Evolutionary conservation across 805 yeast genomes (phyloP).

Genomic region (Komagataella pastoris): DNA sequence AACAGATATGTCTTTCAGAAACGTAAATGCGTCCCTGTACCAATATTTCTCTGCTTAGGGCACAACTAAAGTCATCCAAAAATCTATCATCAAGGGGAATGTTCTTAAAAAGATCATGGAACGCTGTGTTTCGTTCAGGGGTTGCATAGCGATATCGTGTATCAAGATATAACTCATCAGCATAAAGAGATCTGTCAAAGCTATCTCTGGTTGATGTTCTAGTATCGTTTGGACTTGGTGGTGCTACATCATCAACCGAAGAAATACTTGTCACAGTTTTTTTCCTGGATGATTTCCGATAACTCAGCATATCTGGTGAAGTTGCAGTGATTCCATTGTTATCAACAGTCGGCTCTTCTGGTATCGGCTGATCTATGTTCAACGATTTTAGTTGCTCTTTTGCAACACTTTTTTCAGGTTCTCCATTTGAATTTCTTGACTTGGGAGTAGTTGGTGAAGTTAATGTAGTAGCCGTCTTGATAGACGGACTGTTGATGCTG

Average conservation of each 20-base stretch:
- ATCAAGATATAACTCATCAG: constrained; percentile 42
- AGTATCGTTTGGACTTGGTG: background rate
- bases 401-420: background rate
- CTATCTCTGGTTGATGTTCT: background rate
- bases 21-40: constrained; percentile 81
- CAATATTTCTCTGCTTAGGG: constrained; percentile 73
- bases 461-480: background rate
- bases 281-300: constrained; percentile 11
- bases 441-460: background rate
- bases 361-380: background rate
- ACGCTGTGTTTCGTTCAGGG: constrained; percentile 53
- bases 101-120: constrained; percentile 60
- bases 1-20: constrained; percentile 67
- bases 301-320: constrained; percentile 17
- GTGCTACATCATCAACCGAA: constrained; percentile 4
- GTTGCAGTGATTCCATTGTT: constrained; percentile 6
- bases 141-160: constrained; percentile 56
- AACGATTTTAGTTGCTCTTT: background rate
- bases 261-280: constrained; percentile 9
- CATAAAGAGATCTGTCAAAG: constrained; percentile 32
- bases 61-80: constrained; percentile 83
- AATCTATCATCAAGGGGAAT: constrained; percentile 59
- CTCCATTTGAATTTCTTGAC: background rate
- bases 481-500: background rate
- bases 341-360: constrained; percentile 2